These are phyloP conservation scores for Lagenidium sp. DNA, from an alignment of 352 stramenopile genomes.

Conservation along the genomic window DNA sequence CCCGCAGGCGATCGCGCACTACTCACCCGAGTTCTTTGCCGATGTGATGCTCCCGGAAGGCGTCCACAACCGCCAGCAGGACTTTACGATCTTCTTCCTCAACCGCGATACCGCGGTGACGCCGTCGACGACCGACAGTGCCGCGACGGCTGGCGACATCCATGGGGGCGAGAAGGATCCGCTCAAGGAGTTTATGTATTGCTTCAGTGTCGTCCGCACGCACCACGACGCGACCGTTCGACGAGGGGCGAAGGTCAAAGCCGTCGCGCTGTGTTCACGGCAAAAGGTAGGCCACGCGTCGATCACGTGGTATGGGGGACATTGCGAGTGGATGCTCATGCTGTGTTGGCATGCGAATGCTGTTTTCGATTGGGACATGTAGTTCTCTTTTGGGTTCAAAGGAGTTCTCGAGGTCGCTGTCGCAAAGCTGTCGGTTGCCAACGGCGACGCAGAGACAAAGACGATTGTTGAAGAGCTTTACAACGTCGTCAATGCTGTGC, in stretches of 20 bases:
- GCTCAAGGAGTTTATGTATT: constrained; percentile 80
- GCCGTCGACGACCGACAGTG: background rate
- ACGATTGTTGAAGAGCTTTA: constrained; percentile 51
- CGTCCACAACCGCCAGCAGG: constrained; percentile 80
- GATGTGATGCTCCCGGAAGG: constrained; percentile 85
- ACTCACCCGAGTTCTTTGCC: constrained; percentile 85
- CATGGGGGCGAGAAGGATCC: constrained; percentile 16
- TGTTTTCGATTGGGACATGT: too few relatives aligned
- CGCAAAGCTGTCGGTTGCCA: constrained; percentile 43
- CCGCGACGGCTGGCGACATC: background rate
- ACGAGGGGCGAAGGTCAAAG: constrained; percentile 72
- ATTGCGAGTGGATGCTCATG: too few relatives aligned
- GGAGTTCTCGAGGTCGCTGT: constrained; percentile 68
- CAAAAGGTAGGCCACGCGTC: constrained; percentile 60
- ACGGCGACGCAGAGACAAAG: constrained; percentile 29
- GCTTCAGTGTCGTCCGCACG: constrained; percentile 78
- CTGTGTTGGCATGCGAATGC: too few relatives aligned
- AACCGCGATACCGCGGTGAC: constrained; percentile 38
- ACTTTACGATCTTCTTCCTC: constrained; percentile 86
- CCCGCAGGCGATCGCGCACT: constrained; percentile 47
- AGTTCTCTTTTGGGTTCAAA: constrained; percentile 70
- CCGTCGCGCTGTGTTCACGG: constrained; percentile 71
- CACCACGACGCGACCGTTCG: constrained; percentile 63
- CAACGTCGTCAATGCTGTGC: constrained; percentile 61
- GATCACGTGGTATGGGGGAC: too few relatives aligned